Percentiles rank a stretch among this genome's conserved stretches.
phyloP scores from a whole-genome alignment of 179 eudicot species.

The Actinidia chinensis region DNA sequence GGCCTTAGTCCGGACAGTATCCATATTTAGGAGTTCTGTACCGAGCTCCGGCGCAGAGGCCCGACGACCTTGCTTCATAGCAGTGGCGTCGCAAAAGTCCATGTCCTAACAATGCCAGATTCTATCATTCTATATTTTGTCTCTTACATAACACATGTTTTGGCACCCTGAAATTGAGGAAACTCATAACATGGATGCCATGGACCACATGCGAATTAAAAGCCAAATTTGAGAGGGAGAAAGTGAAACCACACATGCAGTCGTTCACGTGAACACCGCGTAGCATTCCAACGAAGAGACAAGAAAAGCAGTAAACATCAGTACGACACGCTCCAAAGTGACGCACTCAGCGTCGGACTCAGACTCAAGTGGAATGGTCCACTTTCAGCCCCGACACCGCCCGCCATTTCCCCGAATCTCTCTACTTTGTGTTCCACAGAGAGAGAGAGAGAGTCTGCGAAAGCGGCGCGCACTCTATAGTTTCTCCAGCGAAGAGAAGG shows the following conservation, averaged over 20 bases:
- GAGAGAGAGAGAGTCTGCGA: neutral
- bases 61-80: too few relatives aligned
- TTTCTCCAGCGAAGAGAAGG: too few relatives aligned
- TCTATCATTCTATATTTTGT: too few relatives aligned
- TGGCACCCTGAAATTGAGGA: neutral
- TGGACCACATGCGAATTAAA: neutral
- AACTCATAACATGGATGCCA: neutral
- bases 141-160: too few relatives aligned
- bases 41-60: too few relatives aligned
- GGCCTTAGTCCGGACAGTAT: too few relatives aligned
- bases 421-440: neutral
- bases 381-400: constrained; percentile 8
- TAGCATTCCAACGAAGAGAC: neutral
- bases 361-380: neutral
- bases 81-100: too few relatives aligned
- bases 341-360: too few relatives aligned
- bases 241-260: neutral
- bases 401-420: constrained; percentile 8
- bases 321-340: too few relatives aligned
- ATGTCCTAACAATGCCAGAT: too few relatives aligned
- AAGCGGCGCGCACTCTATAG: too few relatives aligned
- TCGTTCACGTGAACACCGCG: constrained; percentile 3
- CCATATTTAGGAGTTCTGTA: too few relatives aligned
- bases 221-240: neutral
- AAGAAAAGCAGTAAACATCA: neutral